Evolutionary conservation across 305 asterid genomes (phyloP).

Genomic region (Fraxinus sp.): DNA sequence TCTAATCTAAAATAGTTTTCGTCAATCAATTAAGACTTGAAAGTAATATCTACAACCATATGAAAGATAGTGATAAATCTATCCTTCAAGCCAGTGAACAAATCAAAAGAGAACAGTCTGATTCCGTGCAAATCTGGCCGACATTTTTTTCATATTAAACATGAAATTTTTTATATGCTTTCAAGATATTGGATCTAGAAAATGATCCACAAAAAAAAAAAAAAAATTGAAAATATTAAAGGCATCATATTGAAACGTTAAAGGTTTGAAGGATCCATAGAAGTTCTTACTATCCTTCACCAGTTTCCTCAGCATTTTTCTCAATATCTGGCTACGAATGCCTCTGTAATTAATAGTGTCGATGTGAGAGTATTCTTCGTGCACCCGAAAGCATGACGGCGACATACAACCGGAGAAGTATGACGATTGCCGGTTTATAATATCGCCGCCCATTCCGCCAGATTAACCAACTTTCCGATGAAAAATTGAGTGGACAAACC

Average conservation of each 20-base stretch:
- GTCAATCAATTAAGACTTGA: neutral
- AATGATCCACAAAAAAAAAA: neutral
- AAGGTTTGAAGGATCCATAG: constrained; percentile 29
- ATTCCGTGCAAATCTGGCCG: neutral
- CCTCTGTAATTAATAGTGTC: neutral
- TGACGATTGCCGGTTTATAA: constrained; percentile 6
- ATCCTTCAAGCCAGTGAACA: neutral
- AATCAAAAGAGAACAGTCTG: neutral
- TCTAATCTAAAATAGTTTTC: neutral
- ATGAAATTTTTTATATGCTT: neutral
- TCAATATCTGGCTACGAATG: constrained; percentile 21
- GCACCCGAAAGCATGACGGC: constrained; percentile 51
- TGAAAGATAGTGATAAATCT: neutral
- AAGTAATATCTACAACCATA: neutral
- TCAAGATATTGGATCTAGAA: neutral
- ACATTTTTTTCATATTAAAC: neutral
- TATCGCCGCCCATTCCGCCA: constrained; percentile 25
- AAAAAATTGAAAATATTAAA: neutral
- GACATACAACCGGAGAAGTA: constrained; percentile 45
- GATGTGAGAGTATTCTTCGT: constrained; percentile 49
- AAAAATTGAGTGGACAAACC: neutral
- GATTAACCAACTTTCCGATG: neutral
- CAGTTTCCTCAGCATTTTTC: constrained; percentile 39
- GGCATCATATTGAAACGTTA: constrained; percentile 49
- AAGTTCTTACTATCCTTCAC: constrained; percentile 48